Evolutionary conservation across 345 rosid genomes (phyloP), one percentile per base, ranked within the genome.

Genomic region (Euphorbia tirucalli): DNA sequence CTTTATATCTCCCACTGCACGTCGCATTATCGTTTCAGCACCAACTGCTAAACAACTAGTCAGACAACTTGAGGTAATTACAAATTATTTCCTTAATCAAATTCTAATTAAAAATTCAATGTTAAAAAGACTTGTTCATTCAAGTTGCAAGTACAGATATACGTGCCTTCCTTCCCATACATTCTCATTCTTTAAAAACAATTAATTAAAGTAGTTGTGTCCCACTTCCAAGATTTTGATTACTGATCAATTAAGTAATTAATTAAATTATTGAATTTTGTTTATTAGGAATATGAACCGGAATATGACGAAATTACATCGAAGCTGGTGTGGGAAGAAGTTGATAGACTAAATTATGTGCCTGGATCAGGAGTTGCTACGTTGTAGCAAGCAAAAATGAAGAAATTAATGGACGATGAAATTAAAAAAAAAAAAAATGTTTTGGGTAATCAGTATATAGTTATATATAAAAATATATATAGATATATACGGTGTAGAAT

Each of bases 251-350:
- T 52, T 52, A 41, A 41, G 8, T 18, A 8, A 19, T 52, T 52
- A 5, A 19, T 52, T 3, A 52, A 52, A 18, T 21, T 7, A n/a
- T 18, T 1, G n/a, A 49, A 7, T 4, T 0, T 28, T 1, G 1
- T 6, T 44, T 32, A 6, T 18, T 83, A 93, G 97, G 97, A 91
- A 57, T 86, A 93, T 62, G 91, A 72, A 27, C 92, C 98, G 0
- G 94, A 89, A 69, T 80, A 84, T 24, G 88, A 93, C 75, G 98
- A 91, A 73, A 69, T 85, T 44, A 87, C 93, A 19, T 80, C 98
- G 22, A 91, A 90, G 75, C 63, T 93, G 80, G 96, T 82, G 62
- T 93, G 98, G 97, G 97, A 89, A 39, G 90, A 83, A 80, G 93
- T 85, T 62, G 96, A 86, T 59, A 87, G 92, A 79, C 77, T 88